Evolutionary conservation across 2,329 filamentous ascomycete species (phyloP), one percentile per base, ranked within the genome.

Genomic region (Aspergillus hiratsukae): DNA sequence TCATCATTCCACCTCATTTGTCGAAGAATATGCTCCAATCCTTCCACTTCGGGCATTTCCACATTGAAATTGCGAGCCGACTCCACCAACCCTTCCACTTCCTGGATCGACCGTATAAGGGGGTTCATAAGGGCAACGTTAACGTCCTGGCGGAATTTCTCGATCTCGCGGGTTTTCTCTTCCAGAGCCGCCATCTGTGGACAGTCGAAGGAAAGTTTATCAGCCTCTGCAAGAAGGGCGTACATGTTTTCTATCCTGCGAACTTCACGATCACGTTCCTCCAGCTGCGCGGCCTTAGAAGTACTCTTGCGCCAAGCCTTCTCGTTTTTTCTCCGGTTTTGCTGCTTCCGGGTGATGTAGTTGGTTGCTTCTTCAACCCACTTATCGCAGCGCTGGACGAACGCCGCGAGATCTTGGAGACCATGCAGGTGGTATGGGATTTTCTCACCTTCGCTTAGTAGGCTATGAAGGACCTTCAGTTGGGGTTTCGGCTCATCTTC

Each of bases 331-430:
- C 93, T 90, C 61, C 94, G 89, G 69, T 95, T 96, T 75, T 97
- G 93, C 77, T 97, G 93, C 78, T 99, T 99, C 65, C 94, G 89
- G 57, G 94, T 92, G 68, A 92, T 96, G 78, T 95, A 99, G 70
- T 89, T 92, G 68, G 90, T 94, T 62, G 94, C 94, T 76, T 97
- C 93, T 68, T 97, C 94, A 61, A 97, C 91, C 89, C 95, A 97
- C 71, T 96, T 91, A 74, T 96, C 95, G 79, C 94, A 97, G 68
- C 90, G 88, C 66, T 96, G 91, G 72, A 99, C 94, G 77, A 96
- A 99, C 63, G 87, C 84, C 75, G 87, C 89, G 65, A 99, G 82
- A 65, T 90, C 84, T 66, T 88, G 83, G 61, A 99, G 82, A 60
- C 91, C 92, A 62, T 87, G 86, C 60, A 99, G 83, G 56, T 91